Base-by-base conservation (phyloP, 1,284 basidiomycete species). In the Schizopora paradoxa region DNA sequence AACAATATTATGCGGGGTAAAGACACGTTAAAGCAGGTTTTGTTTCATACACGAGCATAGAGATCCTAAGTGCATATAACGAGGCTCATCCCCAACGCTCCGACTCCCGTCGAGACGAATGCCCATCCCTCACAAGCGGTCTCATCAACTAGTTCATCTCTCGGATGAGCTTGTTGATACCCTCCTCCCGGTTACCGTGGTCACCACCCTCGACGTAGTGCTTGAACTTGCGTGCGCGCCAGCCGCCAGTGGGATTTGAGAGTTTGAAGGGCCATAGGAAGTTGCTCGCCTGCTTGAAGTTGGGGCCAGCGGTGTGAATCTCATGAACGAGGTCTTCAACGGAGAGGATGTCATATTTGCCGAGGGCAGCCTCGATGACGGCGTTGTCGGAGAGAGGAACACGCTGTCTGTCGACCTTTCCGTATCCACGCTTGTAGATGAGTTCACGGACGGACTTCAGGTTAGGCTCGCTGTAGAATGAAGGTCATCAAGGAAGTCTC, bases 181-280 rank as follows among this genome's bases (percentile, higher is more conserved):
- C 90, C 61, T 74, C 73, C 72, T 97, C 94, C 65, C 93, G 88
- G 78, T 97, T 85, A 69, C 94, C 94, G 65, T 88, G 87, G 76
- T 98, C 94, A 73, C 94, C 93, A 63, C 91, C 91, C 76, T 93
- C 80, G 53, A 95, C 79, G 66, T 77, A 94, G 72, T 90, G 86
- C 73, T 86, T 91, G 85, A 98, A 95, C 77, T 99, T 99, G 66
- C 92, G 81, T 63, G 79, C 82, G 71, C 90, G 86, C 93, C 92
- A 99, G 61, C 96, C 96, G 58, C 96, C 95, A 61, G 81, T 98
- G 50, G 96, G 94, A 84, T 97, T 98, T 58, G 92, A 96, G 54
- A 99, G 87, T 72, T 99, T 98, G 84, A 99, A 98, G 23, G 96
- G 93, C 93, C 95, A 98, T 49, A 99, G 83, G 82, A 94, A 92